Base-by-base conservation (phyloP, 169 alveolate genomes). In the Plasmodium inui region DNA sequence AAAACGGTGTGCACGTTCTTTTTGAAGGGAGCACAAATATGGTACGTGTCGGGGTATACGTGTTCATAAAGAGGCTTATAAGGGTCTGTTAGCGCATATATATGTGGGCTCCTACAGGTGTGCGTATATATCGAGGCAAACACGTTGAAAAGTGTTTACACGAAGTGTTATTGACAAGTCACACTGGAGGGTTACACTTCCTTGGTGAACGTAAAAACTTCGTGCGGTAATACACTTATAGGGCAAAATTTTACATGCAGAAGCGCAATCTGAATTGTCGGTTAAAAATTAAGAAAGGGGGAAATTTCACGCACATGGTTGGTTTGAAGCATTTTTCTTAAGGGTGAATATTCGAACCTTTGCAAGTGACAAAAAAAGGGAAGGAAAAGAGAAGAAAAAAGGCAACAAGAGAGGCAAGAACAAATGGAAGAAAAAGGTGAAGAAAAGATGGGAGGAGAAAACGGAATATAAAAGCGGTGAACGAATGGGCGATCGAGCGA, bases 251-350 rank as follows among this genome's bases (percentile, higher is more conserved):
- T 74, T 78, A 74, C 67, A 67, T 74, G 53, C 70, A 53, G 61
- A n/a, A 73, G 85, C 39, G 86, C 83, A 85, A 85, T 44, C 79
- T 50, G 44, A 85, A 41, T 67, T 71, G 53, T 84, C 26, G 53
- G 61, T 85, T 85, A 74, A 85, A 85, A 85, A 85, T 30, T 82
- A 82, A 73, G 22, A 85, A 85, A 73, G 32, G 73, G 71, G 83
- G 72, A 70, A 50, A 82, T 30, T 32, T 55, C 26, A 70, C 14
- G 53, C 8, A 74, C 53, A 55, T 12, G 80, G 80, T 73, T 14
- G 32, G 30, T 19, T 72, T 28, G 26, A 55, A 76, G 72, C 93
- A 74, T 85, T 85, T 53, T 85, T 85, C 46, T 84, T 17, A 50
- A 74, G 53, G 32, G 55, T 84, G 26, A 84, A 85, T 28, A 74